phyloP scores from a whole-genome alignment of 2,329 filamentous ascomycete genomes.

The Cladophialophora carrionii region DNA sequence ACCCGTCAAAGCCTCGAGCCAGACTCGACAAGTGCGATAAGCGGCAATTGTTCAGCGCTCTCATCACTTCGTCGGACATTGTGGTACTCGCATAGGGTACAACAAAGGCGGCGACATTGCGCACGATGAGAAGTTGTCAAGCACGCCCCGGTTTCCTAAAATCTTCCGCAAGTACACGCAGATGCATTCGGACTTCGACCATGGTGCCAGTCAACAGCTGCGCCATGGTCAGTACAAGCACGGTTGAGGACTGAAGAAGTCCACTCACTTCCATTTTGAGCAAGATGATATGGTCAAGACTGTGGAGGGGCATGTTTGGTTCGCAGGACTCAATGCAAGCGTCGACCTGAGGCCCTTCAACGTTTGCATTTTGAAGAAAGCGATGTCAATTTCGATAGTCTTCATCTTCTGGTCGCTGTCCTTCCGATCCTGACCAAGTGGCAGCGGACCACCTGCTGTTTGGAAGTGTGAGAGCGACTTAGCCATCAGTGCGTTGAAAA shows the following conservation, averaged over 20 bases:
- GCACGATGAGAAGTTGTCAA: neutral
- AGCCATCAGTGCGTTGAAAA: constrained; percentile 7
- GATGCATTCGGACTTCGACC: neutral
- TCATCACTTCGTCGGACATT: constrained; percentile 2
- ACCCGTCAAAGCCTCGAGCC: neutral
- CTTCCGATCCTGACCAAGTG: neutral
- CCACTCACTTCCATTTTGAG: constrained; percentile 1
- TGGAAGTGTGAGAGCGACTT: constrained; percentile 4
- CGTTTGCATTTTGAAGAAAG: neutral
- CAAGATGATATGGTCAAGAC: neutral
- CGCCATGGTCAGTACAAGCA: neutral
- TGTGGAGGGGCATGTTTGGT: neutral
- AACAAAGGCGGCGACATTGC: neutral
- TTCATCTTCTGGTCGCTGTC: neutral
- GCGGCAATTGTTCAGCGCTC: neutral
- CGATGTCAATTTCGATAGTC: neutral
- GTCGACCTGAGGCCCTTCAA: neutral
- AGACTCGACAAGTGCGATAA: neutral
- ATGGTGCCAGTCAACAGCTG: neutral
- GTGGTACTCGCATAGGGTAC: neutral
- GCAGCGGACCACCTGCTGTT: neutral
- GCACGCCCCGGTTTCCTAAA: neutral
- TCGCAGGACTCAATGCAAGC: neutral
- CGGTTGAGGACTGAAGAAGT: neutral
- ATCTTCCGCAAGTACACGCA: constrained; percentile 1